Percentiles rank a stretch among this genome's conserved stretches.
Conservation (phyloP, 768 basidiomycete species). For the Mycena floridula region DNA sequence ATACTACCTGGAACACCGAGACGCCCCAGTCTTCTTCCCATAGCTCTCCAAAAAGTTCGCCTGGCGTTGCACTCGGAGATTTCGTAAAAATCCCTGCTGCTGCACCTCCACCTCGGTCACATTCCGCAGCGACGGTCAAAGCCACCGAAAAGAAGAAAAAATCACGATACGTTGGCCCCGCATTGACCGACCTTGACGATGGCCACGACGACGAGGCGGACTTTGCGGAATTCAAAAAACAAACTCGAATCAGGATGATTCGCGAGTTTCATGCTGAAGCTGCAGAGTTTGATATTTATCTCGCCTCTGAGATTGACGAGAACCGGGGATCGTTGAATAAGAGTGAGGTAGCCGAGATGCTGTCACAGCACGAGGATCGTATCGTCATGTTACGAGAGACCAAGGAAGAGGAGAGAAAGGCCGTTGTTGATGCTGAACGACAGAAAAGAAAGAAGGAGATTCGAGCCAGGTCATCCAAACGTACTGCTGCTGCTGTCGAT, state of each 20-base stretch:
- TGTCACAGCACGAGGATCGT: conserved; percentile 31
- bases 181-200: conserved; percentile 13
- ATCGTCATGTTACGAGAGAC: conserved; percentile 33
- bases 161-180: conserved; percentile 18
- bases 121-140: background rate
- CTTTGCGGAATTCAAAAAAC: conserved; percentile 39
- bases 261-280: conserved; percentile 45
- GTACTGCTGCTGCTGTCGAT: conserved; percentile 5
- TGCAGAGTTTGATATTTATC: conserved; percentile 34
- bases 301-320: conserved; percentile 29
- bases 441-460: conserved; percentile 27
- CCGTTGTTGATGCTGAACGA: conserved; percentile 32
- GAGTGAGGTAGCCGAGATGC: conserved; percentile 22
- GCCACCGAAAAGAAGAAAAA: background rate
- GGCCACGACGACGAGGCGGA: conserved; percentile 23
- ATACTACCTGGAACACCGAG: conserved; percentile 14
- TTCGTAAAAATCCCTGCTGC: conserved; percentile 12
- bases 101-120: background rate
- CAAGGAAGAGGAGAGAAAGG: conserved; percentile 46
- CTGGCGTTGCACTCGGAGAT: conserved; percentile 13
- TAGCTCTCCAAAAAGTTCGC: conserved; percentile 15
- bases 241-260: conserved; percentile 39
- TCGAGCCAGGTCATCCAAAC: conserved; percentile 10
- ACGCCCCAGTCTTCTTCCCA: conserved; percentile 18
- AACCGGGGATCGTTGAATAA: conserved; percentile 24